Evolutionary conservation across 441 rosid species (phyloP), one percentile per base, ranked within the genome.

Genomic region (Cnidoscolus chayamansa): DNA sequence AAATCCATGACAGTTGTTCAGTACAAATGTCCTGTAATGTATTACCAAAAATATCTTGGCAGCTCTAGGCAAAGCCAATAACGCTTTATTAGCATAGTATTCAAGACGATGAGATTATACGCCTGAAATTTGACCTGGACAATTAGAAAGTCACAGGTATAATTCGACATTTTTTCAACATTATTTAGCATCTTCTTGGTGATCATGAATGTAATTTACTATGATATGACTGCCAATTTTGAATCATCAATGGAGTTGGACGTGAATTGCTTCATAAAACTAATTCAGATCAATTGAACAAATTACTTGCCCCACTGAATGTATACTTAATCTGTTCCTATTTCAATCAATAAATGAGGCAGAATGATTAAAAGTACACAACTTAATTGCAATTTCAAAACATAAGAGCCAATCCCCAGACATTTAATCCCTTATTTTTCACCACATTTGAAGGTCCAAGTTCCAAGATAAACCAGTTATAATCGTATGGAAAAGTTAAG

Each of bases 21-120:
- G 16, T 19, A 12, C 11, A 71, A 63, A 59, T 15, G 2, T 63
- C 63, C 32, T 20, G 57, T 16, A 71, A 30, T n/a, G 60, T 5
- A 61, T 7, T 61, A 30, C 65, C 70, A 68, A 55, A 35, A 71
- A 56, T 32, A 17, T 17, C 45, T 15, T 16, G 37, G 64, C 57
- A 19, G 51, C 53, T 7, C 12, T 58, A 53, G 51, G 65, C 45
- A 72, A 37, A 58, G 30, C 37, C 57, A 7, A 16, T 71, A 37
- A 20, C 57, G 32, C 51, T 1, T 48, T 54, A 76, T 53, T 53
- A 17, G 66, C 43, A 70, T 8, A 51, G 40, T 60, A 37, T 55
- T 76, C 58, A 48, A 53, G 60, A 20, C 6, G 43, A n/a, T n/a
- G 4, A 32, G 76, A 11, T 9, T 40, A 40, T 10, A 17, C 31